Conservation (phyloP, 257 asterid species). For the Solanum chaucha region DNA sequence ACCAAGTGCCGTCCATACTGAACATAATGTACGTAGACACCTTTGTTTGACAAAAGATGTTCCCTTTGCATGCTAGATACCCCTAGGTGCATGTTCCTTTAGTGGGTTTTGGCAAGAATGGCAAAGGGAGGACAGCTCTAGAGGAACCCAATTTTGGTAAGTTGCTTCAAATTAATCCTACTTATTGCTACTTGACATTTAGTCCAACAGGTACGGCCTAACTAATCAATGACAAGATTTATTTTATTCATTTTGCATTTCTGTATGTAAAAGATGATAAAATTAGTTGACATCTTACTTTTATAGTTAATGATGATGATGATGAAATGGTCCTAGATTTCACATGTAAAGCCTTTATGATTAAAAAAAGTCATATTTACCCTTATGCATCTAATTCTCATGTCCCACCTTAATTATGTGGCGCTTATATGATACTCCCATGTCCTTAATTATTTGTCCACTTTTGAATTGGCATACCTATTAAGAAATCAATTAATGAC, state of each 20-base stretch:
- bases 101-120: background rate
- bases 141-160: background rate
- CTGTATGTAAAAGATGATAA: background rate
- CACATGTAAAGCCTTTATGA: background rate
- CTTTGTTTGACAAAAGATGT: background rate
- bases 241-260: background rate
- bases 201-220: background rate
- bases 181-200: background rate
- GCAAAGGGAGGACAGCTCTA: background rate
- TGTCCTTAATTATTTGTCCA: too few relatives aligned
- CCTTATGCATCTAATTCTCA: background rate
- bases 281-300: too few relatives aligned
- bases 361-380: background rate
- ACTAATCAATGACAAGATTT: background rate
- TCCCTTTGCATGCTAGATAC: background rate
- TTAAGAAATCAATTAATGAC: too few relatives aligned
- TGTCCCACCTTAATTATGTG: background rate
- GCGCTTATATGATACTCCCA: background rate
- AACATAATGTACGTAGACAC: background rate
- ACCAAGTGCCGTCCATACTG: too few relatives aligned
- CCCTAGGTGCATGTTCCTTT: background rate
- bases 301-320: too few relatives aligned
- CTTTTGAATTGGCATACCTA: too few relatives aligned
- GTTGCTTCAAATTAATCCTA: background rate
- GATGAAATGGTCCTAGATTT: background rate